phyloP scores from a whole-genome alignment of 140 eudicot species.

The Ambrosia hybrid region DNA sequence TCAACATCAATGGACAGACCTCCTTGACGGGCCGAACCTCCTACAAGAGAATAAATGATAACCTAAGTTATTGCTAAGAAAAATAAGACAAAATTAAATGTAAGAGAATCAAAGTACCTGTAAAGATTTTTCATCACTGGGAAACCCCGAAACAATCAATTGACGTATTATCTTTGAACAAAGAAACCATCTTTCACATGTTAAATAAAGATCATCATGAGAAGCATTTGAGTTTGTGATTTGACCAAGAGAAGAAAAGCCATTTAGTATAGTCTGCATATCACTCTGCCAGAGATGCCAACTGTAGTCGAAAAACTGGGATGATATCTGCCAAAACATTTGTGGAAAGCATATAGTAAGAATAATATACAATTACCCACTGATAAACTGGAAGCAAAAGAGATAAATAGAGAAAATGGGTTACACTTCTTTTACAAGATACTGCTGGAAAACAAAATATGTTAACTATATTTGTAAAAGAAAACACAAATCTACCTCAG shows the following conservation, averaged over 20 bases:
- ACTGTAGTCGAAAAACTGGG: conserved; percentile 95
- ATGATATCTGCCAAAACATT: conserved; percentile 69
- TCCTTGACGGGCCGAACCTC: conserved; percentile 93
- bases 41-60: conserved; percentile 33
- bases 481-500: conserved; percentile 54
- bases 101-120: conserved; percentile 48
- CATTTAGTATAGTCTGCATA: conserved; percentile 71
- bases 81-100: conserved; percentile 5
- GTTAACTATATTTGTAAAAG: background rate
- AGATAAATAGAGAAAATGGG: background rate
- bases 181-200: conserved; percentile 85
- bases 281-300: conserved; percentile 99
- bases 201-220: conserved; percentile 71
- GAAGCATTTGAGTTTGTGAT: conserved; percentile 44
- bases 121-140: conserved; percentile 76
- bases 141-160: conserved; percentile 78
- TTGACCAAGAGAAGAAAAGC: conserved; percentile 70
- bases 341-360: conserved; percentile 29
- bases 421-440: background rate
- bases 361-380: background rate
- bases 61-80: conserved; percentile 8
- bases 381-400: too few relatives aligned
- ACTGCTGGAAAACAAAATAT: background rate
- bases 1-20: conserved; percentile 75
- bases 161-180: conserved; percentile 95